Evolutionary conservation across 352 stramenopile genomes (phyloP), one percentile per base, ranked within the genome.

Genomic region (Globisporangium irregulare): DNA sequence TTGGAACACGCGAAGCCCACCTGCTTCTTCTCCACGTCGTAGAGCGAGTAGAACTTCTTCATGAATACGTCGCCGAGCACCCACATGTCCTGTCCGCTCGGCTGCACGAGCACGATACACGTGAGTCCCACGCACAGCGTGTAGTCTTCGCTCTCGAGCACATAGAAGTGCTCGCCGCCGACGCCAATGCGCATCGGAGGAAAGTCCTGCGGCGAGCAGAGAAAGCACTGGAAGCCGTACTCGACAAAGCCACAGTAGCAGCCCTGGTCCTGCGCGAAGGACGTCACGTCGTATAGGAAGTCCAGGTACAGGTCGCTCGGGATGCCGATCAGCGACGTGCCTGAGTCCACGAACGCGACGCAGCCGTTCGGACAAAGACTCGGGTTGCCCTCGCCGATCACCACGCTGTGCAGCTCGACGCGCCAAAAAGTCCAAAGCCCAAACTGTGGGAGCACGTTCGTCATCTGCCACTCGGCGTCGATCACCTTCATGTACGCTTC

Each of bases 51-150:
- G 72, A 97, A 98, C 72, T 97, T 97, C 68, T 97, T 93, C 87
- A 98, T 97, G 72, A 98, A 98, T 18, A 98, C 90, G 59, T 98
- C 95, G 25, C 95, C 97, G 32, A 99, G 89, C 73, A 99, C 98
- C 96, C 96, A 99, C 69, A 98, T 91, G 48, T 94, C 84, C 64
- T 92, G 86, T 0, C 86, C 84, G 56, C 83, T 92, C 5, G 85
- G 82, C 59, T 94, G 86, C 48, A 92, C 79, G 32, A 94, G 64
- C 54, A 92, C 69, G 12, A 94, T 89, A 56, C 86, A 93, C 53
- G 86, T 93, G 20, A 87, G 60, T 12, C 83, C 86, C n/a, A 94
- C 80, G 34, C 86, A 94, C 0, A 94, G 74, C 24, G 86, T 91
- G 71, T 94, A 94, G 71, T 94, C 86, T 0, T 67, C 56, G 50